Percentiles rank a stretch among this genome's conserved stretches.
phyloP scores from a whole-genome alignment of 345 rosid species.

The Euphorbia pulcherrima region DNA sequence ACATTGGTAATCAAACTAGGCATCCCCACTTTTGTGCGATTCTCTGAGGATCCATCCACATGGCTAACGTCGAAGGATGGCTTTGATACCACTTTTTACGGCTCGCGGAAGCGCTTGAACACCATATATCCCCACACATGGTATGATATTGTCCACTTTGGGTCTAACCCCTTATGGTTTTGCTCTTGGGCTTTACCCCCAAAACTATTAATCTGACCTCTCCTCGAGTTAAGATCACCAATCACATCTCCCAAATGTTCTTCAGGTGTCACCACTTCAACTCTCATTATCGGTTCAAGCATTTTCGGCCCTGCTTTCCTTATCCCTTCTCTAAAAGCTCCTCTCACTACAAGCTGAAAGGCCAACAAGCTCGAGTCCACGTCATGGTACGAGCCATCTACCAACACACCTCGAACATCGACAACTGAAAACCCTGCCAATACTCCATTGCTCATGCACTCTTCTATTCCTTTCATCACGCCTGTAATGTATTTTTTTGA shows the following conservation, averaged over 20 bases:
- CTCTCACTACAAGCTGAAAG: constrained; percentile 93
- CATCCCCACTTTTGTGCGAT: too few relatives aligned
- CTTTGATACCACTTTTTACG: too few relatives aligned
- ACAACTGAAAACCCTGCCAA: constrained; percentile 94
- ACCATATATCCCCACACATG: too few relatives aligned
- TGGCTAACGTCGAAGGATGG: too few relatives aligned
- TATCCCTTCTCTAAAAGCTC: constrained; percentile 90
- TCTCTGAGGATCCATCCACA: too few relatives aligned
- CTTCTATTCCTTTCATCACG: constrained; percentile 92
- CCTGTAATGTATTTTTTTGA: constrained; percentile 89
- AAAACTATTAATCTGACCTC: constrained; percentile 93
- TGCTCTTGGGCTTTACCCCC: too few relatives aligned
- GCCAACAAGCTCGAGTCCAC: constrained; percentile 96
- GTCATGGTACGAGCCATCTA: constrained; percentile 92
- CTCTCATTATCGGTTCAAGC: constrained; percentile 93
- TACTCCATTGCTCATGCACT: constrained; percentile 77
- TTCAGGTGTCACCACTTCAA: constrained; percentile 93
- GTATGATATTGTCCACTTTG: too few relatives aligned
- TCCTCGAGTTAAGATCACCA: constrained; percentile 90
- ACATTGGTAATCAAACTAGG: too few relatives aligned
- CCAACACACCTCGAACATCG: constrained; percentile 75
- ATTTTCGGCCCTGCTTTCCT: constrained; percentile 76
- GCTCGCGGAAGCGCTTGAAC: too few relatives aligned
- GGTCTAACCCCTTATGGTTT: too few relatives aligned
- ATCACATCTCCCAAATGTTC: constrained; percentile 97